phyloP scores from a whole-genome alignment of 75 land plant genomes.

The Cryptomeria japonica region DNA sequence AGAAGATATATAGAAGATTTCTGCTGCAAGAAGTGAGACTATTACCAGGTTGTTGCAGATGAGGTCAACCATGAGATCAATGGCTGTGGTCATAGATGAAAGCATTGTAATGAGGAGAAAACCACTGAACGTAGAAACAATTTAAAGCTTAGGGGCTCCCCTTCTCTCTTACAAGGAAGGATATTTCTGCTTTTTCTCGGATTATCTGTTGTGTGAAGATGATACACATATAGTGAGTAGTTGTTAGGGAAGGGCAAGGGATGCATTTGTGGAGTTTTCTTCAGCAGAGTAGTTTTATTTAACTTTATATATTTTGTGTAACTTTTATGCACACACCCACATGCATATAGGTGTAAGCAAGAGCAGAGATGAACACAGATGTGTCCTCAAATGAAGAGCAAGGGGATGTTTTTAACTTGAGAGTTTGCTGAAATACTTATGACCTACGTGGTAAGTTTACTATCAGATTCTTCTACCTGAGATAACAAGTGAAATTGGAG shows the following conservation, averaged over 20 bases:
- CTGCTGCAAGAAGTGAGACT: constrained; percentile 73
- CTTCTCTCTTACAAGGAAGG: constrained; percentile 68
- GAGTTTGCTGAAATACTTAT: too few relatives aligned
- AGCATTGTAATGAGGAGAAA: neutral
- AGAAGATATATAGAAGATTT: constrained; percentile 85
- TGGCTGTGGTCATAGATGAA: too few relatives aligned
- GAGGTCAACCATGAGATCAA: constrained; percentile 47
- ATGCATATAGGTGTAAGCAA: too few relatives aligned
- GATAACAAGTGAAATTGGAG: too few relatives aligned
- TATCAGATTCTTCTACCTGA: too few relatives aligned
- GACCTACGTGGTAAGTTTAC: too few relatives aligned
- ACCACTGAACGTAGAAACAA: neutral
- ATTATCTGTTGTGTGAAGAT: constrained; percentile 46
- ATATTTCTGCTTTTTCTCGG: constrained; percentile 76
- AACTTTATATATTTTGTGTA: too few relatives aligned
- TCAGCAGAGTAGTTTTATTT: too few relatives aligned
- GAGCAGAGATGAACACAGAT: too few relatives aligned
- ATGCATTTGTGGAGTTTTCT: too few relatives aligned
- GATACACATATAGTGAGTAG: constrained; percentile 70
- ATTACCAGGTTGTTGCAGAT: constrained; percentile 64
- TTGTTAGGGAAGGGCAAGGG: constrained; percentile 51
- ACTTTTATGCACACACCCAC: fast-evolving
- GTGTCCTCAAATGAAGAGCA: too few relatives aligned
- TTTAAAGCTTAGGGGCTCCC: constrained; percentile 62
- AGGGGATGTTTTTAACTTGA: too few relatives aligned